Percentiles rank a stretch among this genome's conserved stretches.
Evolutionary conservation across 2,329 filamentous ascomycete genomes (phyloP).

Genomic region (Torrubiella hemipterigena): DNA sequence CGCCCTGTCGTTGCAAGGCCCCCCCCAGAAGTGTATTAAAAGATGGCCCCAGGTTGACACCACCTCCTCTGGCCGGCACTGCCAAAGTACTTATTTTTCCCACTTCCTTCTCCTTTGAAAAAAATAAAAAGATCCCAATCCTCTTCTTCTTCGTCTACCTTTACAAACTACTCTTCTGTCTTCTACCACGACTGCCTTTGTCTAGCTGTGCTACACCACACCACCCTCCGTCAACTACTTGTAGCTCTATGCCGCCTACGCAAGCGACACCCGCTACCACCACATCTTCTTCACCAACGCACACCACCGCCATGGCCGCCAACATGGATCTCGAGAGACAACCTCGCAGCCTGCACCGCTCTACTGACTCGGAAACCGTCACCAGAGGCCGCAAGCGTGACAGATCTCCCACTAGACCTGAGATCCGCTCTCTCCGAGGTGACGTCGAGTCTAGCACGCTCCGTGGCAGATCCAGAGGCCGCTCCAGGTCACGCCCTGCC

Average conservation of each 20-base stretch:
- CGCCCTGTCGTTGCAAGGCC: too few relatives aligned
- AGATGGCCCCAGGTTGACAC: too few relatives aligned
- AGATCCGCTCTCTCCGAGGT: conserved; percentile 18
- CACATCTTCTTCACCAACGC: neutral
- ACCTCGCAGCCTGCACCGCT: neutral
- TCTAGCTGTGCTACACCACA: neutral
- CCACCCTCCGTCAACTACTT: neutral
- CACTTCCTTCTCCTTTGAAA: too few relatives aligned
- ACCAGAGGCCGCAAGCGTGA: conserved; percentile 27
- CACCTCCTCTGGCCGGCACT: too few relatives aligned
- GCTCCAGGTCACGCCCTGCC: conserved; percentile 23
- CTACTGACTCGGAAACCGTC: neutral
- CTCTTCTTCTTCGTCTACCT: too few relatives aligned
- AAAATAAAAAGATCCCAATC: too few relatives aligned
- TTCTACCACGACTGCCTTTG: too few relatives aligned
- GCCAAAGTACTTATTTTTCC: too few relatives aligned
- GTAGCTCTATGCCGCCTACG: neutral
- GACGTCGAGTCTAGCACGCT: conserved; percentile 31
- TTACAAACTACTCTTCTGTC: too few relatives aligned
- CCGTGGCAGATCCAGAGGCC: conserved; percentile 26
- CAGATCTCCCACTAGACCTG: conserved; percentile 22
- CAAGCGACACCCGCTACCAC: neutral
- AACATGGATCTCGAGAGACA: too few relatives aligned
- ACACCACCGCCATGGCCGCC: neutral
- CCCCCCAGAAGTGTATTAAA: too few relatives aligned